phyloP scores from a whole-genome alignment of 75 land plant genomes.

The Chamaecyparis obtusa region DNA sequence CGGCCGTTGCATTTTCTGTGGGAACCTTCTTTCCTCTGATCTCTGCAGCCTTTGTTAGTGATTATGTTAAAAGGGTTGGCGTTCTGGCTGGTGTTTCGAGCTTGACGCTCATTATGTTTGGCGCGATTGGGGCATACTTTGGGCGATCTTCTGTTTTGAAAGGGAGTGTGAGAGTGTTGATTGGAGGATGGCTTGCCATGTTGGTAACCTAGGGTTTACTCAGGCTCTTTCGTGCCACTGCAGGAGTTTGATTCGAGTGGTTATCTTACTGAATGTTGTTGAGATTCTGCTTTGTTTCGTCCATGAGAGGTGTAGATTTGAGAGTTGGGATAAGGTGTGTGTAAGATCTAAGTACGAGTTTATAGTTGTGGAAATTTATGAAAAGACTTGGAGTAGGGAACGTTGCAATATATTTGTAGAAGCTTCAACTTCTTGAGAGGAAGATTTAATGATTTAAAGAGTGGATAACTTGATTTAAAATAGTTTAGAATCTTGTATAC shows the following conservation, averaged over 20 bases:
- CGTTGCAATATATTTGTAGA: too few species aligned
- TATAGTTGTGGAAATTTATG: too few species aligned
- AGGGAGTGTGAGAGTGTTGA: conserved; percentile 37
- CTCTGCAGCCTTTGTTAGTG: conserved; percentile 34
- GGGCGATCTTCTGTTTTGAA: conserved; percentile 33
- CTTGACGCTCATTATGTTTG: conserved; percentile 32
- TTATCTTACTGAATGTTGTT: too few species aligned
- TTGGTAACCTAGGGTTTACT: conserved; percentile 69
- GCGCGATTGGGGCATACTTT: conserved; percentile 43
- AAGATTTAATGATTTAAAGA: too few species aligned
- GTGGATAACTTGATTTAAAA: too few species aligned
- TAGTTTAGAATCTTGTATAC: too few species aligned
- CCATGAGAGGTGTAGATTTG: too few species aligned
- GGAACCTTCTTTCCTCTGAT: conserved; percentile 55
- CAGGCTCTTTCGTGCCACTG: conserved; percentile 31
- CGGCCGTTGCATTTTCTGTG: conserved; percentile 42
- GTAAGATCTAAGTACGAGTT: too few species aligned
- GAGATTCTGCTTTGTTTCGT: too few species aligned
- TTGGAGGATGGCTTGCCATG: conserved; percentile 90
- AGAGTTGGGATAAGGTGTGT: too few species aligned
- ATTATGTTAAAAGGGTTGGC: conserved; percentile 18
- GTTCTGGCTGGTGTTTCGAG: conserved; percentile 29
- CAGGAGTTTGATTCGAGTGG: not conserved
- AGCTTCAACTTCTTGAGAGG: too few species aligned
- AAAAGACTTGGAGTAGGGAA: too few species aligned